These are phyloP conservation scores for Rosa chinensis DNA, from an alignment of 306 rosid genomes.

Conservation along the genomic window DNA sequence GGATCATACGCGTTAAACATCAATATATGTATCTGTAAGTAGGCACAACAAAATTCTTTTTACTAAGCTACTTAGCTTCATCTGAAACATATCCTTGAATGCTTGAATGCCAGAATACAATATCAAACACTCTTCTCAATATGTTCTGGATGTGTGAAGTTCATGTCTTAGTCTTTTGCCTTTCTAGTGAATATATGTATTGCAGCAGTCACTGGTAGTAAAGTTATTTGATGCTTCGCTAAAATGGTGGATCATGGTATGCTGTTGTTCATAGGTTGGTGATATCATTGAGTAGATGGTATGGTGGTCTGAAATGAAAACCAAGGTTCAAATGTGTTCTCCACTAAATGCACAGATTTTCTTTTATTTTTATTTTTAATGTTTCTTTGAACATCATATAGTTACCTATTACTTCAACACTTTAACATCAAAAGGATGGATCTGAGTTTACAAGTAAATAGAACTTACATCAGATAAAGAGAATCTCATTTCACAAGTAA, in stretches of 20 bases:
- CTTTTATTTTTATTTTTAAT: background rate
- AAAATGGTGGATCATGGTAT: background rate
- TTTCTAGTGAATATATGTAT: background rate
- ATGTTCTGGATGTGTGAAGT: background rate
- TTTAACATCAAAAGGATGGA: background rate
- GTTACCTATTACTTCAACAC: background rate
- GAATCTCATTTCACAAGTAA: background rate
- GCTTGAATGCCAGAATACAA: constrained; percentile 6
- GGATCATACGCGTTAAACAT: constrained; percentile 10
- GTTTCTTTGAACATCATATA: background rate
- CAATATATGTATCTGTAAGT: constrained; percentile 29
- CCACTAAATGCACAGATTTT: background rate
- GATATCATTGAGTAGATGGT: background rate
- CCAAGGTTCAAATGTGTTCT: background rate
- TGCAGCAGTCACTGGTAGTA: background rate
- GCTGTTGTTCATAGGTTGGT: background rate
- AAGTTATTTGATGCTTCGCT: background rate
- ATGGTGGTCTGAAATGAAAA: constrained; percentile 7
- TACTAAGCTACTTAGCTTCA: constrained; percentile 14
- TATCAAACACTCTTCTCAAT: constrained; percentile 8
- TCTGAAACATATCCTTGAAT: constrained; percentile 5
- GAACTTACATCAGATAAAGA: background rate
- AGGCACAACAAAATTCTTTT: constrained; percentile 23
- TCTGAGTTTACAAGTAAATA: background rate
- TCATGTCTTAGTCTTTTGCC: constrained; percentile 5